A percentile compares a stretch with the other conserved stretches of the same genome.
These are phyloP conservation scores for Ramaria sp. DNA, from an alignment of 768 basidiomycete genomes.

Conservation along the genomic window DNA sequence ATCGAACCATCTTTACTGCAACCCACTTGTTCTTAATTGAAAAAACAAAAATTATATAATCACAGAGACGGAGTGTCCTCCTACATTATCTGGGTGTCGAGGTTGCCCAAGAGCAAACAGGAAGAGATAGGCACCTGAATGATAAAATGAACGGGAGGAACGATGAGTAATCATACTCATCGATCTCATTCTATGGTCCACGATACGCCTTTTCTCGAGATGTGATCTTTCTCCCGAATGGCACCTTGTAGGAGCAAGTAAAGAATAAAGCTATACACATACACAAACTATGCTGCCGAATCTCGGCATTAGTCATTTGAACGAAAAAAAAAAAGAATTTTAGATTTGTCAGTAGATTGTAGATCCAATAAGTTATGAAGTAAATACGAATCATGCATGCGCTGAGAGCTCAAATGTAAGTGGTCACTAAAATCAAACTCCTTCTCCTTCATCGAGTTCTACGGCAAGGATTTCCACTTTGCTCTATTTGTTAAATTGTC, in stretches of 20 bases:
- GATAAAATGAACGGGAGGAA: background rate
- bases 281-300: too few species aligned
- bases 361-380: background rate
- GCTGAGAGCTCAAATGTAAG: background rate
- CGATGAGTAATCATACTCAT: background rate
- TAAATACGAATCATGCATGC: background rate
- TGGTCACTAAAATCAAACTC: slow-evolving; percentile 24
- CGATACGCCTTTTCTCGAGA: slow-evolving; percentile 59
- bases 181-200: slow-evolving; percentile 50
- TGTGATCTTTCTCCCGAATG: slow-evolving; percentile 46
- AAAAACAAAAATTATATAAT: background rate
- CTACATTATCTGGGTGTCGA: background rate
- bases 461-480: slow-evolving; percentile 52
- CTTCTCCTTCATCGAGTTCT: slow-evolving; percentile 56
- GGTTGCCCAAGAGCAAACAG: too few species aligned
- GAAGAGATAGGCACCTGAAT: background rate
- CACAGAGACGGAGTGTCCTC: background rate
- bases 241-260: slow-evolving; percentile 70
- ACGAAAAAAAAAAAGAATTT: background rate
- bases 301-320: background rate
- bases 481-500: slow-evolving; percentile 25
- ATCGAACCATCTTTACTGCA: background rate
- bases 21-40: background rate
- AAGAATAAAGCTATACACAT: background rate
- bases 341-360: background rate